Evolutionary conservation across 768 basidiomycete genomes (phyloP).

Genomic region (Collybia nuda): DNA sequence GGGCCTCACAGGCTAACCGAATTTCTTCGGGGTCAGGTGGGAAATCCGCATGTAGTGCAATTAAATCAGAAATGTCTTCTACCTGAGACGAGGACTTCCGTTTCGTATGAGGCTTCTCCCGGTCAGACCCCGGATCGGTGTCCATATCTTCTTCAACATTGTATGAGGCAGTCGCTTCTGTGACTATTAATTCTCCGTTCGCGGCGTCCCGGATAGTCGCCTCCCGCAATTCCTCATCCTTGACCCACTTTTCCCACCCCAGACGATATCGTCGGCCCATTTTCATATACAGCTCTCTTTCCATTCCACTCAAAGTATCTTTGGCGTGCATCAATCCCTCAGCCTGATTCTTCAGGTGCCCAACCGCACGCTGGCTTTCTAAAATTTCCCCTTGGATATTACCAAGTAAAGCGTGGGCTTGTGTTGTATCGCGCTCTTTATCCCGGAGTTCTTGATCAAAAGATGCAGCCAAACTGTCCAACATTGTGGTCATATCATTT

Average conservation of each 20-base stretch:
- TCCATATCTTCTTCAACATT: slow-evolving; percentile 48
- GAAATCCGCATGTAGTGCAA: slow-evolving; percentile 53
- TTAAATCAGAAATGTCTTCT: slow-evolving; percentile 67
- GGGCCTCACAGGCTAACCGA: slow-evolving; percentile 51
- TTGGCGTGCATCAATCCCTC: slow-evolving; percentile 65
- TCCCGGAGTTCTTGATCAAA: slow-evolving; percentile 92
- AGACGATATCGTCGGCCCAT: slow-evolving; percentile 81
- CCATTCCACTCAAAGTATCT: slow-evolving; percentile 56
- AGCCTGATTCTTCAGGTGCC: slow-evolving; percentile 66
- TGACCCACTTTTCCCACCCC: slow-evolving; percentile 94
- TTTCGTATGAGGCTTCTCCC: slow-evolving; percentile 54
- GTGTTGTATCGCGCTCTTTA: slow-evolving; percentile 88
- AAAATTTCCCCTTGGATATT: slow-evolving; percentile 91
- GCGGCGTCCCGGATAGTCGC: slow-evolving; percentile 61
- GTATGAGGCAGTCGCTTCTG: slow-evolving; percentile 43
- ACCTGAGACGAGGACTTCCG: slow-evolving; percentile 44
- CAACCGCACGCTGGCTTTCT: slow-evolving; percentile 77
- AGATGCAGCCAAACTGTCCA: slow-evolving; percentile 84
- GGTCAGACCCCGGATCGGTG: slow-evolving; percentile 31
- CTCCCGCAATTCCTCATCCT: slow-evolving; percentile 82
- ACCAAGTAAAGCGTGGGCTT: slow-evolving; percentile 81
- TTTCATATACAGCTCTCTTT: slow-evolving; percentile 64
- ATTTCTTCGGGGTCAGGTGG: slow-evolving; percentile 58
- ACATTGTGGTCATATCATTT: slow-evolving; percentile 81
- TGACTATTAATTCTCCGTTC: slow-evolving; percentile 53